phyloP scores from a whole-genome alignment of 2,329 filamentous ascomycete genomes.

The Aspergillus tanneri region DNA sequence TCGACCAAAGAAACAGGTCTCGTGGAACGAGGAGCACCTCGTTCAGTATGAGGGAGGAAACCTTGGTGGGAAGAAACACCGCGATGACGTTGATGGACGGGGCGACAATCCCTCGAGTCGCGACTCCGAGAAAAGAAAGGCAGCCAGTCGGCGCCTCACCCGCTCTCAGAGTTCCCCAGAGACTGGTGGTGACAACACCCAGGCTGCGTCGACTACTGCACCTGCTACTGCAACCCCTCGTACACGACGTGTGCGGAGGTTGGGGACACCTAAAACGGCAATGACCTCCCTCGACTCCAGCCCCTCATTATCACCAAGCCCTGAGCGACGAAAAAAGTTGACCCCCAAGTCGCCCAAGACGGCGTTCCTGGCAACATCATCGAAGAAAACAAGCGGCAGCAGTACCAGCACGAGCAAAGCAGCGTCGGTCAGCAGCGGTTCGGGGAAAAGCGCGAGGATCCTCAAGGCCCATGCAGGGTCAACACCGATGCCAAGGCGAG shows the following conservation, averaged over 20 bases:
- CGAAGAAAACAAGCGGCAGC: slow-evolving; percentile 22
- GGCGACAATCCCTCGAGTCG: slow-evolving; percentile 20
- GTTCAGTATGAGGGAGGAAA: slow-evolving; percentile 35
- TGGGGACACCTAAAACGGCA: slow-evolving; percentile 27
- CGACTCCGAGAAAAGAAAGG: slow-evolving; percentile 24
- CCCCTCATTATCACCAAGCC: slow-evolving; percentile 26
- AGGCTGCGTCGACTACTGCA: slow-evolving; percentile 23
- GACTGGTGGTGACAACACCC: slow-evolving; percentile 18
- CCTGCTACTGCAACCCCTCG: slow-evolving; percentile 27
- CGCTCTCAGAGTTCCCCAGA: slow-evolving; percentile 24
- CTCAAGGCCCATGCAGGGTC: slow-evolving; percentile 37
- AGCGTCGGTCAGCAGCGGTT: slow-evolving; percentile 18
- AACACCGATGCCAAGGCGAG: slow-evolving; percentile 36
- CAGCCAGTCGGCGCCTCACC: slow-evolving; percentile 25
- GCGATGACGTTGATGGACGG: slow-evolving; percentile 22
- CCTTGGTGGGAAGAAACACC: slow-evolving; percentile 13
- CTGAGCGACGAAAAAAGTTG: slow-evolving; percentile 35
- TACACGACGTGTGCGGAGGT: slow-evolving; percentile 33
- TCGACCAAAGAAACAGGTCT: slow-evolving; percentile 33
- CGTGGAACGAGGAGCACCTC: slow-evolving; percentile 41
- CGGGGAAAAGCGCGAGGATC: slow-evolving; percentile 29
- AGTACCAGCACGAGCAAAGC: slow-evolving; percentile 22
- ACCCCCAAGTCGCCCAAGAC: slow-evolving; percentile 34
- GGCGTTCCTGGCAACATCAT: slow-evolving; percentile 19
- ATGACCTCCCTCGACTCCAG: slow-evolving; percentile 6